A percentile compares a stretch with the other conserved stretches of the same genome.
These are phyloP conservation scores for Mucor sp. DNA, from an alignment of 371 early-diverging fungal species.

Conservation along the genomic window DNA sequence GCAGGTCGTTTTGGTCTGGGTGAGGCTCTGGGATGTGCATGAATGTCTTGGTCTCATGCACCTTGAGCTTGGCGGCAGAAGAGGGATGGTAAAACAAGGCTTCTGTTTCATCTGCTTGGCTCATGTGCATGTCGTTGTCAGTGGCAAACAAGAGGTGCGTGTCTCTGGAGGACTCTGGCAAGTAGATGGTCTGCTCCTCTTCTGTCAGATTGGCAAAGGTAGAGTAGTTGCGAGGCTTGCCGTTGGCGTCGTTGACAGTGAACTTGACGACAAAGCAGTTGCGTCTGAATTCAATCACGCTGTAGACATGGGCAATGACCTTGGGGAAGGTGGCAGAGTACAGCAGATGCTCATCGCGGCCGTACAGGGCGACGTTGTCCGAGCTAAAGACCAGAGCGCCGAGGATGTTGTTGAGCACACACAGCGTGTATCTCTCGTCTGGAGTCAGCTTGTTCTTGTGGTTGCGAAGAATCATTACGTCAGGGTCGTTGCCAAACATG, in stretches of 20 bases:
- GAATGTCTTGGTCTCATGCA: slow-evolving; percentile 51
- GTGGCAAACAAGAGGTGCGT: slow-evolving; percentile 39
- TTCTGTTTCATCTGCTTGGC: slow-evolving; percentile 23
- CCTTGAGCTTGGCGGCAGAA: slow-evolving; percentile 27
- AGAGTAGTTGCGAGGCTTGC: slow-evolving; percentile 31
- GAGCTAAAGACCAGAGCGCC: slow-evolving; percentile 64
- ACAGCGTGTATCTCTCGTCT: slow-evolving; percentile 55
- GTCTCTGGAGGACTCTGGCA: slow-evolving; percentile 28
- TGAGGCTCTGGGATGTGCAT: slow-evolving; percentile 43
- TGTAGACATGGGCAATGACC: slow-evolving; percentile 41
- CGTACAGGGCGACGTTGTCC: slow-evolving; percentile 47
- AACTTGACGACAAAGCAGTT: slow-evolving; percentile 51
- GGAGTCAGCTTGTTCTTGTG: slow-evolving; percentile 51
- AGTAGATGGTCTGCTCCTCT: slow-evolving; percentile 42
- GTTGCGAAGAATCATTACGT: slow-evolving; percentile 59
- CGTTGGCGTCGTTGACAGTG: slow-evolving; percentile 17
- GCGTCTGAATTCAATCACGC: slow-evolving; percentile 41
- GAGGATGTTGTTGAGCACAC: slow-evolving; percentile 57
- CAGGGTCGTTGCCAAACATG: slow-evolving; percentile 68
- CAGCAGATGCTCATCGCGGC: slow-evolving; percentile 45
- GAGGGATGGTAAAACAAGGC: slow-evolving; percentile 46
- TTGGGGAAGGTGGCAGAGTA: slow-evolving; percentile 51
- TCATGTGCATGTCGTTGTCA: slow-evolving; percentile 41
- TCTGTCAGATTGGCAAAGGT: slow-evolving; percentile 51
- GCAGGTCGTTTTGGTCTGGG: slow-evolving; percentile 7